Evolutionary conservation across 371 early-diverging fungal species (phyloP).

Genomic region (Rhizomucor miehei): DNA sequence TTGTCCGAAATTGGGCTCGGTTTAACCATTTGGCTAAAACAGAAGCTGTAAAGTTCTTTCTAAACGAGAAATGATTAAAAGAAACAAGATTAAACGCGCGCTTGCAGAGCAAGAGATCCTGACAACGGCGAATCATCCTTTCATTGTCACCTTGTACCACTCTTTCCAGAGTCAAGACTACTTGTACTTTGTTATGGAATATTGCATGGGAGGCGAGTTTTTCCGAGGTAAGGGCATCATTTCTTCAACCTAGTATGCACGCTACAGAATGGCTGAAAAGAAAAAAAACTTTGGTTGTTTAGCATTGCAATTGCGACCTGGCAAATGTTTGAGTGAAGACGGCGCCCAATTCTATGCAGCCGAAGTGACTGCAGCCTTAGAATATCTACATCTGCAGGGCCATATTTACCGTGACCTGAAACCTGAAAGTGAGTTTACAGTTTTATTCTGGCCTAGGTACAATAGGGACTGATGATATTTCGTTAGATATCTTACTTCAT

Average conservation of each 20-base stretch:
- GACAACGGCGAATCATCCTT: constrained; percentile 91
- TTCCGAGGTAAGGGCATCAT: constrained; percentile 78
- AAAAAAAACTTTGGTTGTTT: constrained; percentile 6
- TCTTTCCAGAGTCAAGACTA: constrained; percentile 94
- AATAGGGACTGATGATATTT: neutral
- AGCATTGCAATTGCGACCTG: constrained; percentile 82
- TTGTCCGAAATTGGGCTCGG: neutral
- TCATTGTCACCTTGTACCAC: constrained; percentile 96
- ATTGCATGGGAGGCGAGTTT: constrained; percentile 98
- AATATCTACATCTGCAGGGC: constrained; percentile 95
- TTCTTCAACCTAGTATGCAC: too few relatives aligned
- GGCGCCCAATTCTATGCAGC: constrained; percentile 97
- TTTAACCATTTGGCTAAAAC: neutral
- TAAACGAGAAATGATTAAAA: constrained; percentile 93
- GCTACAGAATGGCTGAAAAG: too few relatives aligned
- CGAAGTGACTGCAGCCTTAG: constrained; percentile 92
- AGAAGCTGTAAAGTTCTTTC: constrained; percentile 80
- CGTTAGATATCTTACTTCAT: constrained; percentile 87
- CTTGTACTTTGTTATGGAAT: constrained; percentile 97
- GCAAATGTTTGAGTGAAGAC: constrained; percentile 82
- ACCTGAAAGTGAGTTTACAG: constrained; percentile 89
- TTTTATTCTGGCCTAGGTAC: neutral
- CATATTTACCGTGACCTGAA: constrained; percentile 99
- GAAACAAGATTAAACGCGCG: constrained; percentile 95
- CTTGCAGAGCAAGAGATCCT: constrained; percentile 96